phyloP scores from a whole-genome alignment of 164 flowering plant genomes.

The Saururus chinensis region DNA sequence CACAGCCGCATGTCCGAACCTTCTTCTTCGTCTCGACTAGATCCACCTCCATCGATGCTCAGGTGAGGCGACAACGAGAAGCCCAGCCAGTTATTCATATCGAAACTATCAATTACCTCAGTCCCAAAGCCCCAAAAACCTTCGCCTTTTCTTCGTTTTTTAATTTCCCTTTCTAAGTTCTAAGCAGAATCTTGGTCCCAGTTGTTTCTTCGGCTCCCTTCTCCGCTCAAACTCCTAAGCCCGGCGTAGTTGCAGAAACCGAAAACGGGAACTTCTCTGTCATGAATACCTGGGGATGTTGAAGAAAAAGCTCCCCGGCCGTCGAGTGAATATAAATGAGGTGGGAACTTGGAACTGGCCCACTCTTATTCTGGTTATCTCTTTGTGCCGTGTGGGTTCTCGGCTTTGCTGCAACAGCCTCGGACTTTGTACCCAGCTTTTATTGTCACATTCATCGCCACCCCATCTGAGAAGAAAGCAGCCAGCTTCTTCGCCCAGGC shows the following conservation, averaged over 20 bases:
- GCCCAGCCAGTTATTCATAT: slow-evolving; percentile 69
- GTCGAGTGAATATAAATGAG: not conserved
- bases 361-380: not conserved
- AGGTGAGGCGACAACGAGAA: slow-evolving; percentile 63
- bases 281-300: not conserved
- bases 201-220: not conserved
- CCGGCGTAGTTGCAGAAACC: slow-evolving; percentile 3
- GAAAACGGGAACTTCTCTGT: not conserved
- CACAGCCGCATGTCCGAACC: not conserved
- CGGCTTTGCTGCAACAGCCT: not conserved
- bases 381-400: not conserved
- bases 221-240: slow-evolving; percentile 11
- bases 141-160: not conserved
- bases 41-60: slow-evolving; percentile 13
- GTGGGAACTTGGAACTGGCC: no score
- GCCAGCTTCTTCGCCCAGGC: no score
- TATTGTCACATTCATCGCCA: not conserved
- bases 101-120: not conserved
- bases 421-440: slow-evolving; percentile 6
- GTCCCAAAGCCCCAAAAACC: slow-evolving; percentile 6
- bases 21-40: slow-evolving; percentile 5
- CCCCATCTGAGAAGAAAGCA: not conserved
- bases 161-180: not conserved
- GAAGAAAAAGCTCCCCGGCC: not conserved
- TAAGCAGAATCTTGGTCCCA: no score